These are phyloP conservation scores for Fusarium tricinctum DNA, from an alignment of 2,329 filamentous ascomycete species.

Conservation along the genomic window DNA sequence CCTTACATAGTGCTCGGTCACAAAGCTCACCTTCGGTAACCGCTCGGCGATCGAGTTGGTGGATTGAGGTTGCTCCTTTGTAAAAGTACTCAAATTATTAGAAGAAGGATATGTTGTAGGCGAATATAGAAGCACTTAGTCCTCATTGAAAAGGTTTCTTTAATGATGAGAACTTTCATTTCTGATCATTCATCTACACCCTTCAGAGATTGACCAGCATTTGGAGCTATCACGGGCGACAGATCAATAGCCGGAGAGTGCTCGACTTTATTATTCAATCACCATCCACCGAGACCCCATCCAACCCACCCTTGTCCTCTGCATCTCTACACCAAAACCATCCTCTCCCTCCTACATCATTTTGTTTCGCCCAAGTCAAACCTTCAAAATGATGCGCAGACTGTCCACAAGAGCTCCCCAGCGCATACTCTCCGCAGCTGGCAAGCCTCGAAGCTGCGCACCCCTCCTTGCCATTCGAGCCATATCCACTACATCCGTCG, in stretches of 20 bases:
- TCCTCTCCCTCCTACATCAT: background rate
- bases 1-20: constrained; percentile 13
- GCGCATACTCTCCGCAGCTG: constrained; percentile 46
- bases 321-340: background rate
- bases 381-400: constrained; percentile 53
- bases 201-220: background rate
- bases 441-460: constrained; percentile 37
- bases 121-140: background rate
- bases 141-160: background rate
- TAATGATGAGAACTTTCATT: too few species aligned
- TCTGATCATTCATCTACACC: background rate
- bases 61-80: background rate
- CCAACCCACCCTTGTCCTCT: constrained; percentile 9
- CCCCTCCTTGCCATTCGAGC: constrained; percentile 48
- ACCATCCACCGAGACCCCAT: constrained; percentile 33
- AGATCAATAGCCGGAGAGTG: constrained; percentile 8
- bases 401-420: constrained; percentile 51
- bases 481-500: constrained; percentile 50
- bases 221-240: constrained; percentile 24
- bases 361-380: constrained; percentile 3
- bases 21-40: constrained; percentile 35
- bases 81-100: background rate
- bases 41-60: constrained; percentile 42
- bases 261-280: constrained; percentile 45
- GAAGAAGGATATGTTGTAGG: background rate